phyloP scores from a whole-genome alignment of 768 basidiomycete genomes.

The Mycena haematopus region DNA sequence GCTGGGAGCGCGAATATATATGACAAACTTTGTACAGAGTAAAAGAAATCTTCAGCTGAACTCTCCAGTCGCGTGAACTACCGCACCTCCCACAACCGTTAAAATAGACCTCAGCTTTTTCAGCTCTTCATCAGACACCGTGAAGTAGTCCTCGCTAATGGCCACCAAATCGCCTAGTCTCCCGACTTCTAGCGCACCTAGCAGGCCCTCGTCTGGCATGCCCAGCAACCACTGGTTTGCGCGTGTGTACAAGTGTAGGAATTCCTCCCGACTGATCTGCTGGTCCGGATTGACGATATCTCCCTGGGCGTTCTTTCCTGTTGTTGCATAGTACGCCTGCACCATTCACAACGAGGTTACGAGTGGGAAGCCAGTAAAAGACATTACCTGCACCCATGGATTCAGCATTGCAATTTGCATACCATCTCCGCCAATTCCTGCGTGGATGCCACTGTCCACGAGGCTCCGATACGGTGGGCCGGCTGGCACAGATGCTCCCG shows the following conservation, averaged over 20 bases:
- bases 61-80: not conserved
- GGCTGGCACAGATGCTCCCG: not conserved
- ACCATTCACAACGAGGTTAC: no score
- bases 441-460: constrained; percentile 1
- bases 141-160: constrained; percentile 1
- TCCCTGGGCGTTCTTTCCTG: not conserved
- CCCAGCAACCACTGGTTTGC: constrained; percentile 3
- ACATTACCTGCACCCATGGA: constrained; percentile 2
- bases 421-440: constrained; percentile 4
- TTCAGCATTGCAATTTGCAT: constrained; percentile 10
- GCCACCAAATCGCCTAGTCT: not conserved
- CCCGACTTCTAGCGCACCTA: not conserved
- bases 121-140: constrained; percentile 3
- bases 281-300: not conserved
- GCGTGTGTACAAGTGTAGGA: not conserved
- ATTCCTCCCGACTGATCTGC: not conserved
- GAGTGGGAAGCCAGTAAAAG: no score
- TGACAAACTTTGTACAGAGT: not conserved
- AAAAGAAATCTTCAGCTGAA: not conserved
- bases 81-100: constrained; percentile 2
- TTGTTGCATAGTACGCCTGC: constrained; percentile 5
- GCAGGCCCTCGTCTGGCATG: not conserved
- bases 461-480: constrained; percentile 2
- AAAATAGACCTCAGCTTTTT: constrained; percentile 1
- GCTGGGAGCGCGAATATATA: no score